phyloP scores from a whole-genome alignment of 2,329 filamentous ascomycete genomes.

The Aspergillus hiratsukae region DNA sequence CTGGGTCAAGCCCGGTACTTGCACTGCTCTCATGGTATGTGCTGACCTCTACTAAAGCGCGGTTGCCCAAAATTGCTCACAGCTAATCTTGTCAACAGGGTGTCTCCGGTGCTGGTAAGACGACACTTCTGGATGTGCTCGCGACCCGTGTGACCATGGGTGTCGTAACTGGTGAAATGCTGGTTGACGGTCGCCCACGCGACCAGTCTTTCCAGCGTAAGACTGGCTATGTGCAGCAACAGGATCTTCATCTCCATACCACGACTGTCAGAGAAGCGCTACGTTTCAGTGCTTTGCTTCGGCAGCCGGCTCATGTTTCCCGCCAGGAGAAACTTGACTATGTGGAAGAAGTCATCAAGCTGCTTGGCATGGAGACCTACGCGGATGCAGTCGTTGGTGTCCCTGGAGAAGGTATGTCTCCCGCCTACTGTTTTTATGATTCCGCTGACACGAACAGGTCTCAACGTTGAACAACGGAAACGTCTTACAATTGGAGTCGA shows the following conservation, averaged over 20 bases:
- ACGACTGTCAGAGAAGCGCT: slow-evolving; percentile 85
- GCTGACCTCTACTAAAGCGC: too few species aligned
- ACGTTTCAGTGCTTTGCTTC: slow-evolving; percentile 77
- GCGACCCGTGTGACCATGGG: slow-evolving; percentile 85
- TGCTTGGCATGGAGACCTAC: slow-evolving; percentile 85
- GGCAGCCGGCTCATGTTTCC: slow-evolving; percentile 72
- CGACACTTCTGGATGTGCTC: slow-evolving; percentile 79
- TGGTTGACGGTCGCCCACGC: slow-evolving; percentile 69
- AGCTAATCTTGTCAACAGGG: slow-evolving; percentile 41
- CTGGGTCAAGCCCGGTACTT: slow-evolving; percentile 87
- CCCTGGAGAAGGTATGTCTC: slow-evolving; percentile 66
- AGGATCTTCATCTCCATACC: slow-evolving; percentile 81
- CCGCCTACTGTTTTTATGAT: not conserved
- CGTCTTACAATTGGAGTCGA: slow-evolving; percentile 95
- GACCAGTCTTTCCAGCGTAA: slow-evolving; percentile 85
- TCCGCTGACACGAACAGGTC: slow-evolving; percentile 29
- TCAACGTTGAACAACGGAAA: slow-evolving; percentile 61
- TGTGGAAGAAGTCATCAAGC: slow-evolving; percentile 83
- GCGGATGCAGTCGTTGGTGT: slow-evolving; percentile 89
- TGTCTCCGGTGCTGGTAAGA: slow-evolving; percentile 90
- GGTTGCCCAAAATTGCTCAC: not conserved
- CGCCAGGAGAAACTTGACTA: slow-evolving; percentile 76
- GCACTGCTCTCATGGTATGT: slow-evolving; percentile 77
- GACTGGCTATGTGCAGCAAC: slow-evolving; percentile 88
- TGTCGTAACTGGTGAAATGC: slow-evolving; percentile 80